Evolutionary conservation across 2,329 filamentous ascomycete genomes (phyloP).

Genomic region (Colletotrichum liriopes): DNA sequence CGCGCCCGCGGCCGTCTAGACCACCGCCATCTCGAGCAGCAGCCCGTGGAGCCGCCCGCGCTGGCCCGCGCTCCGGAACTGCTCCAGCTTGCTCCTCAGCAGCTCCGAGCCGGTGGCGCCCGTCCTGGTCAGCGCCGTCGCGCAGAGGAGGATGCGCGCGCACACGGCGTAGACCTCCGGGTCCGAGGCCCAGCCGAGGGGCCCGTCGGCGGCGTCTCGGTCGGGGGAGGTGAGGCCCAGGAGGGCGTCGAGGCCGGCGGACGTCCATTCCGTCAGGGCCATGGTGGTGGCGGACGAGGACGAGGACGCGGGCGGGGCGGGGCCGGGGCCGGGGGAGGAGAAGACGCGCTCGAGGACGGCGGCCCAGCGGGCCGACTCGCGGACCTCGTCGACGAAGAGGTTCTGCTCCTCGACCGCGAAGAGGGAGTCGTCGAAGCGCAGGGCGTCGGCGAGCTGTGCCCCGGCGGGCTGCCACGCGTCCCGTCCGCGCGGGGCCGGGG

Average conservation of each 20-base stretch:
- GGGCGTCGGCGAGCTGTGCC: slow-evolving; percentile 60
- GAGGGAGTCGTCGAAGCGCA: slow-evolving; percentile 75
- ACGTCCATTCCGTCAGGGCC: slow-evolving; percentile 63
- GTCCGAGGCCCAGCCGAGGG: slow-evolving; percentile 81
- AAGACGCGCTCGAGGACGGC: slow-evolving; percentile 57
- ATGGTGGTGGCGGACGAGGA: slow-evolving; percentile 40
- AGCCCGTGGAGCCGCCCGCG: slow-evolving; percentile 40
- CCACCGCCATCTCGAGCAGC: slow-evolving; percentile 37
- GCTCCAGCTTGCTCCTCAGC: slow-evolving; percentile 21
- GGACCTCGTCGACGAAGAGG: slow-evolving; percentile 87
- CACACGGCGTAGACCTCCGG: slow-evolving; percentile 77
- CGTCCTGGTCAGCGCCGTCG: slow-evolving; percentile 51
- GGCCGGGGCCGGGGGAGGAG: not conserved
- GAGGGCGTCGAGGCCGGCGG: slow-evolving; percentile 64
- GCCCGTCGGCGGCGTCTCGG: slow-evolving; percentile 66
- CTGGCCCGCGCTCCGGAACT: slow-evolving; percentile 31
- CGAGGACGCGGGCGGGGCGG: not conserved
- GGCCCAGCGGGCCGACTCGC: slow-evolving; percentile 81
- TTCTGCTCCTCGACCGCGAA: slow-evolving; percentile 96
- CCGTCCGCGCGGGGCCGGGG: not conserved
- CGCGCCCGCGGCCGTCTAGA: not conserved
- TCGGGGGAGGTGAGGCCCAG: slow-evolving; percentile 46
- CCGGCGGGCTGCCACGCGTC: slow-evolving; percentile 50
- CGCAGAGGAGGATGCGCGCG: slow-evolving; percentile 61
- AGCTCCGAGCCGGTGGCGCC: not conserved